Evolutionary conservation across 2,329 filamentous ascomycete genomes (phyloP).

Genomic region (Rachicladosporium sp.): DNA sequence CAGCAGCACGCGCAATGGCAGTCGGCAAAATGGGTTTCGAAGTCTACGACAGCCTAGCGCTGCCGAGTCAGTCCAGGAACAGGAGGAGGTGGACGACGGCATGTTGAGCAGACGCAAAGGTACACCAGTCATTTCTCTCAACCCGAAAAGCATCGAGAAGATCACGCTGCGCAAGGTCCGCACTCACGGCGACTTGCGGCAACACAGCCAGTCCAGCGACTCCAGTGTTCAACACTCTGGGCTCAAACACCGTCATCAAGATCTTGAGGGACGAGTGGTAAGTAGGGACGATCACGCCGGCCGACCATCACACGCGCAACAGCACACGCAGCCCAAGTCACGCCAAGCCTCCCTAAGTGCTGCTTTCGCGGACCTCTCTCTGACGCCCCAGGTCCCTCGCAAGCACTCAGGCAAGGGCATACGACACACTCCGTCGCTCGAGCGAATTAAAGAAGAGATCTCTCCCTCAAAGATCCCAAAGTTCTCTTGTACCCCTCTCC

Average conservation of each 20-base stretch:
- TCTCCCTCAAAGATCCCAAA: conserved; percentile 25
- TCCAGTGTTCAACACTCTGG: conserved; percentile 6
- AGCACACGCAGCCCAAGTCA: conserved; percentile 10
- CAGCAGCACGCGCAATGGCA: conserved; percentile 32
- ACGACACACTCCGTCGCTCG: conserved; percentile 18
- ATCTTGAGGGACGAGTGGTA: neutral
- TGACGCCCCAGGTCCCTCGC: conserved; percentile 11
- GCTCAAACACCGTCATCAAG: neutral
- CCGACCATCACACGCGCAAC: conserved; percentile 2
- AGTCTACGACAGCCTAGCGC: conserved; percentile 5
- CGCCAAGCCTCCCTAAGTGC: conserved; percentile 20
- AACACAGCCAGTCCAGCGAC: conserved; percentile 11
- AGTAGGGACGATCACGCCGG: conserved; percentile 6
- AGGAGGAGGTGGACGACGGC: conserved; percentile 23
- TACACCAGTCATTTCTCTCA: conserved; percentile 31
- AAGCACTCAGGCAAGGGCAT: neutral
- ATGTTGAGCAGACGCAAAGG: conserved; percentile 31
- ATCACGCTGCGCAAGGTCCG: conserved; percentile 21
- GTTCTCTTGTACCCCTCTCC: conserved; percentile 18
- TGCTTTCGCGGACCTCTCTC: conserved; percentile 17
- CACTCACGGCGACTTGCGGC: conserved; percentile 18
- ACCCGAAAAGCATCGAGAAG: conserved; percentile 9
- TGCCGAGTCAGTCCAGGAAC: conserved; percentile 19
- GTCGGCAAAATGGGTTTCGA: conserved; percentile 29
- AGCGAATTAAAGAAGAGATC: conserved; percentile 19